Evolutionary conservation across 257 asterid genomes (phyloP).

Genomic region (Solanum gandarillasii): DNA sequence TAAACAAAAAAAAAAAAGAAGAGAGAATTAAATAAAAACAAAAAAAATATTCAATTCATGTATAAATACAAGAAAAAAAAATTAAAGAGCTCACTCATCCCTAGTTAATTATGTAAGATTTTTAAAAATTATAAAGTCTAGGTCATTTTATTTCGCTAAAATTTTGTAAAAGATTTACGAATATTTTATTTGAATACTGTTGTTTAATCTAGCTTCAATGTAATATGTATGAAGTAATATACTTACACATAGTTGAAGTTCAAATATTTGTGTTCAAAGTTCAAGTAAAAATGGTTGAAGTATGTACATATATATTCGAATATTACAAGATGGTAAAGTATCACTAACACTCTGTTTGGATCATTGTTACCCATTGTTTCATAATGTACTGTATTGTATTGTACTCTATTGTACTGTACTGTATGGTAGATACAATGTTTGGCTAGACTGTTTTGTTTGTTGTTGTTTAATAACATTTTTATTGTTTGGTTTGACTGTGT

Average conservation of each 20-base stretch:
- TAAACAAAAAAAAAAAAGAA: neutral
- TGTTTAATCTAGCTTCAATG: neutral
- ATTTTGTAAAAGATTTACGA: neutral
- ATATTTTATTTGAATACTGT: neutral
- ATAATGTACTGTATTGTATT: too few relatives aligned
- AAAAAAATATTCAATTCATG: neutral
- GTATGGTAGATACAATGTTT: too few relatives aligned
- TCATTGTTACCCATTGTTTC: too few relatives aligned
- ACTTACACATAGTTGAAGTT: neutral
- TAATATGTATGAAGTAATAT: too few relatives aligned
- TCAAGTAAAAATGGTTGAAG: neutral
- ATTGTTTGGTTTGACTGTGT: too few relatives aligned
- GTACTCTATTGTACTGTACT: too few relatives aligned
- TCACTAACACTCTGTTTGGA: too few relatives aligned
- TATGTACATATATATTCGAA: too few relatives aligned
- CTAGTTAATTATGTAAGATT: neutral
- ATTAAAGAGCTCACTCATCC: neutral
- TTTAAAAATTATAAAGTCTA: neutral
- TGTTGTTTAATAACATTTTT: too few relatives aligned
- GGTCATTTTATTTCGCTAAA: neutral
- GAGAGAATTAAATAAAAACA: neutral
- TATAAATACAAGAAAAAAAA: neutral
- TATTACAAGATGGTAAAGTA: too few relatives aligned
- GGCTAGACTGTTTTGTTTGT: too few relatives aligned
- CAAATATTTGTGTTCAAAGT: neutral